Base-by-base conservation (phyloP, 106 monocot species). In the Apostasia shenzhenica region DNA sequence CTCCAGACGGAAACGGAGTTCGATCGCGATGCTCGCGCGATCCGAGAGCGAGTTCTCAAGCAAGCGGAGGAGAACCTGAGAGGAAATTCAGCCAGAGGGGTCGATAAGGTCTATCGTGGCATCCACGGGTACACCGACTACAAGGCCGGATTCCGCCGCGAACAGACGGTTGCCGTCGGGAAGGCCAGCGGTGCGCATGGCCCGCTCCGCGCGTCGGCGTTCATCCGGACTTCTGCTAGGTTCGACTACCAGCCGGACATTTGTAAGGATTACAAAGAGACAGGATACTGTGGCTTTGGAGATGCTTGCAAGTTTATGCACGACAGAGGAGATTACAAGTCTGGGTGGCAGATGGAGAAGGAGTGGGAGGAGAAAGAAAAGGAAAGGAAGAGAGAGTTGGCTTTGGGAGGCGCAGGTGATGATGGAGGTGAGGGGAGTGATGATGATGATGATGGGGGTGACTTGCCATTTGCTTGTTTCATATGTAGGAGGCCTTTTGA, bases 231-330 rank as follows among this genome's bases (percentile, higher is more conserved):
- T 2, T 89, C 97, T 0, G 85, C 84, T 11, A 84, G 97, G 74
- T 97, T 97, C 61, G 97, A 97, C 48, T 97, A 92, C 81, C 97
- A 97, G 81, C 97, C 92, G 5, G 97, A 97, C 59, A 97, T 97
- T 13, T 97, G 97, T 48, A 97, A 97, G 83, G 97, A 97, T 67
- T 97, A 97, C 67, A 97, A 97, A 75, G 97, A 97, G 75, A 97
- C 97, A 6, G 97, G 97, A 44, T 97, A 97, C 58, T 97, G 97
- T 49, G 97, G 97, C 48, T 97, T 83, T 61, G 97, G 97, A 5
- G 97, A 97, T 71, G 68, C 97, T 0, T 97, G 97, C 81, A 92
- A 97, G 79, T 97, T 97, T 76, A 92, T 97, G 97, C 97, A 97
- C 54, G 97, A 97, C 59, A 72, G 97, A 55, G 97, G 97, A 74